Evolutionary conservation across 345 rosid genomes (phyloP).

Genomic region (Firmiana major): DNA sequence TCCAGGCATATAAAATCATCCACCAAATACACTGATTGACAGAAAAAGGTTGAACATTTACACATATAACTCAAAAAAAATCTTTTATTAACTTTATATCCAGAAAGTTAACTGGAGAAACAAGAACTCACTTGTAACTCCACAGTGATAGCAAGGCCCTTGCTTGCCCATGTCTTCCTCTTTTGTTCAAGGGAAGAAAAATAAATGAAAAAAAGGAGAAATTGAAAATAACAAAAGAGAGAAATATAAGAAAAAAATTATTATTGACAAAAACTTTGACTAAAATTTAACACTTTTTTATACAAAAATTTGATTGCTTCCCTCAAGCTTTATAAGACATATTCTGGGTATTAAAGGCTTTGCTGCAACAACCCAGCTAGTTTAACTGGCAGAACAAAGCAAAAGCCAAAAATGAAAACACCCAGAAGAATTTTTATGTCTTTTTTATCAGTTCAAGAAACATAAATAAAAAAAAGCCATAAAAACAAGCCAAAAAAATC

Average conservation of each 20-base stretch:
- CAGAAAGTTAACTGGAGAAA: constrained; percentile 28
- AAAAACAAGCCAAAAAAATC: constrained; percentile 13
- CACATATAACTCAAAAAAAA: constrained; percentile 8
- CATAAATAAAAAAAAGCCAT: constrained; percentile 6
- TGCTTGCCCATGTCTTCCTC: constrained; percentile 68
- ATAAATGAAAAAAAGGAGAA: constrained; percentile 10
- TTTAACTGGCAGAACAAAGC: constrained; percentile 30
- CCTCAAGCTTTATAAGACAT: constrained; percentile 23
- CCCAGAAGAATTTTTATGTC: constrained; percentile 28
- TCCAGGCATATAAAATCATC: constrained; percentile 11
- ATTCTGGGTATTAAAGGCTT: constrained; percentile 30
- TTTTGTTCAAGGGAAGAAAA: constrained; percentile 22
- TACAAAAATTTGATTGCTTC: constrained; percentile 14
- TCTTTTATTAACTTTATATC: background rate
- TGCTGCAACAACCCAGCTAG: constrained; percentile 39
- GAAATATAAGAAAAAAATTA: constrained; percentile 9
- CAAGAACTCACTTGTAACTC: constrained; percentile 89
- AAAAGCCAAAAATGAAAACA: constrained; percentile 28
- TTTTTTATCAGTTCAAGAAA: constrained; percentile 9
- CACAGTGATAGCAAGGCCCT: constrained; percentile 91
- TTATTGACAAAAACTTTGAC: constrained; percentile 21
- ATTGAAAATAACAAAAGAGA: background rate
- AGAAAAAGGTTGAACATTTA: background rate
- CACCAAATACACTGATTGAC: background rate
- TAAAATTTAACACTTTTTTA: constrained; percentile 8